These are phyloP conservation scores for Cystobasidium tubakii DNA, from an alignment of 768 basidiomycete species.

Conservation along the genomic window DNA sequence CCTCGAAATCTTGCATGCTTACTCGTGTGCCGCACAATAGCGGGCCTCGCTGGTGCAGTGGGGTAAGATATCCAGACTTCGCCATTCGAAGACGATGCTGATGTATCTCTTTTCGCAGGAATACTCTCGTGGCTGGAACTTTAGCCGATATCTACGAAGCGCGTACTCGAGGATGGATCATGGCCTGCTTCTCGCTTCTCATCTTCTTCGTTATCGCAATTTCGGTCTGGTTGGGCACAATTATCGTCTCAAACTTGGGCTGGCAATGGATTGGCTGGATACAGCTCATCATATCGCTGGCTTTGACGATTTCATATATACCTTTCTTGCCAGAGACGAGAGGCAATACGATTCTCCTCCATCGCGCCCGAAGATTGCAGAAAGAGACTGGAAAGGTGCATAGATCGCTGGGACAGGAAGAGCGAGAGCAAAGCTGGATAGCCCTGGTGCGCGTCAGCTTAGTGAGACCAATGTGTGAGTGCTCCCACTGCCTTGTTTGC, in stretches of 20 bases:
- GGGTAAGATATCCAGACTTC: constrained; percentile 6
- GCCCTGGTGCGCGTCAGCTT: constrained; percentile 1
- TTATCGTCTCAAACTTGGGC: constrained; percentile 24
- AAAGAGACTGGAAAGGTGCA: constrained; percentile 20
- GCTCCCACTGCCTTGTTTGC: too few relatives aligned
- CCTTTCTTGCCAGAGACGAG: constrained; percentile 34
- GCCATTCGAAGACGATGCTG: too few relatives aligned
- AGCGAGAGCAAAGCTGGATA: neutral
- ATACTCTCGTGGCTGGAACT: constrained; percentile 27
- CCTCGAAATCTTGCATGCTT: constrained; percentile 16
- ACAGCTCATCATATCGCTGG: constrained; percentile 12
- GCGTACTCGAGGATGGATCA: constrained; percentile 10
- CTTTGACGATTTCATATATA: neutral
- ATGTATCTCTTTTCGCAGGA: neutral
- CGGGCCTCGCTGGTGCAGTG: constrained; percentile 6
- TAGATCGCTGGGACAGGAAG: constrained; percentile 8
- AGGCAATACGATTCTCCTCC: constrained; percentile 2
- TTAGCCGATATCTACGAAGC: constrained; percentile 24
- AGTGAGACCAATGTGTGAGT: constrained; percentile 30
- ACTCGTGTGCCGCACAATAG: constrained; percentile 1
- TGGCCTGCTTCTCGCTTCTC: constrained; percentile 9
- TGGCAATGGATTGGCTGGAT: constrained; percentile 35
- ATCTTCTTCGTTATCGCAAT: constrained; percentile 1
- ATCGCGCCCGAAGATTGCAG: neutral
- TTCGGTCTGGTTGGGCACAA: neutral